These are phyloP conservation scores for Talaromyces wortmannii DNA, from an alignment of 495 filamentous ascomycete species.

Conservation along the genomic window DNA sequence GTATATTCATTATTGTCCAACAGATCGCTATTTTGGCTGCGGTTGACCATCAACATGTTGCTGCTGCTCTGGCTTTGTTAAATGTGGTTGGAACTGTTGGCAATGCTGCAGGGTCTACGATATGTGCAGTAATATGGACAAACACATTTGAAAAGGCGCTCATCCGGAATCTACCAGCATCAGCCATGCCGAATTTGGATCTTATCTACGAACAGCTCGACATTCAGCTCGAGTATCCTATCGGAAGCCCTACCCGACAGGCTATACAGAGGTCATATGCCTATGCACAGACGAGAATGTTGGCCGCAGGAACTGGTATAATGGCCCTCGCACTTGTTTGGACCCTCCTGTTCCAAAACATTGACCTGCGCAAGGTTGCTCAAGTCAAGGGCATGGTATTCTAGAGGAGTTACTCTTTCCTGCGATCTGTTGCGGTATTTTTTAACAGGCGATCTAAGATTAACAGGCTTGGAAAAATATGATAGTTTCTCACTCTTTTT, in stretches of 20 bases:
- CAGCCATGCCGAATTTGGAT: constrained; percentile 18
- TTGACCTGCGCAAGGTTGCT: constrained; percentile 45
- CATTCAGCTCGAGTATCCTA: constrained; percentile 43
- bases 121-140: constrained; percentile 59
- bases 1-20: constrained; percentile 49
- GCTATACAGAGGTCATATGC: constrained; percentile 54
- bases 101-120: constrained; percentile 50
- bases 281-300: constrained; percentile 47
- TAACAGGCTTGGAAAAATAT: no score
- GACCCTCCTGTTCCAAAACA: constrained; percentile 46
- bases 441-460: no score
- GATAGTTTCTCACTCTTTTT: no score
- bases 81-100: constrained; percentile 55
- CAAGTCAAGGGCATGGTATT: constrained; percentile 11
- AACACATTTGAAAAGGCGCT: constrained; percentile 48
- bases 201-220: constrained; percentile 41
- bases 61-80: constrained; percentile 54
- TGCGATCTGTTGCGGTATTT: no score
- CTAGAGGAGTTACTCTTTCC: not conserved
- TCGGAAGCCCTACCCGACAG: constrained; percentile 42
- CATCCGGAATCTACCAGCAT: constrained; percentile 42
- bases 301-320: constrained; percentile 42
- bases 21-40: constrained; percentile 62
- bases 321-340: constrained; percentile 36
- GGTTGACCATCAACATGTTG: constrained; percentile 53